These are phyloP conservation scores for Aspergillus texensis DNA, from an alignment of 2,329 filamentous ascomycete genomes.

Conservation along the genomic window DNA sequence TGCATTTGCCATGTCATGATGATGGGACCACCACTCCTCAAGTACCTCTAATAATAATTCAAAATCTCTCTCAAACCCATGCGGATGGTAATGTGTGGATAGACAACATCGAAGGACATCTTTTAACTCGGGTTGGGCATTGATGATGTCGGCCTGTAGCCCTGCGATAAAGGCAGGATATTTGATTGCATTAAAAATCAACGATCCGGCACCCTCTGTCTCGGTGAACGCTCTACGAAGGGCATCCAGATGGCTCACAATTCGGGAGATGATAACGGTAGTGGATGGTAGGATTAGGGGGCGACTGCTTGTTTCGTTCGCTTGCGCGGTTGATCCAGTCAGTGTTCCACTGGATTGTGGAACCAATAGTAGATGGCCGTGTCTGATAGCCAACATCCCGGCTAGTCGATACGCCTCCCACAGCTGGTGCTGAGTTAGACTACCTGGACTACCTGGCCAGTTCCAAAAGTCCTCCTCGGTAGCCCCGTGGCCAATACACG, in stretches of 20 bases:
- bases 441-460: constrained; percentile 30
- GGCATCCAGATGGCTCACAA: constrained; percentile 30
- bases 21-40: constrained; percentile 28
- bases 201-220: constrained; percentile 15
- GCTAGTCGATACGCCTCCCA: constrained; percentile 35
- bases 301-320: not conserved
- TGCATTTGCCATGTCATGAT: constrained; percentile 18
- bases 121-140: constrained; percentile 23
- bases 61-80: not conserved
- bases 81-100: not conserved
- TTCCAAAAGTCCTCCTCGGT: constrained; percentile 33
- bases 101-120: constrained; percentile 17
- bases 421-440: constrained; percentile 30
- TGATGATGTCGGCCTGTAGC: constrained; percentile 14
- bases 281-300: constrained; percentile 16
- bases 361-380: constrained; percentile 5
- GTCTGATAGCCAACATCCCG: constrained; percentile 28
- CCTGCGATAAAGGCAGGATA: constrained; percentile 30
- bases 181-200: constrained; percentile 29
- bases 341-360: not conserved
- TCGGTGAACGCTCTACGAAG: constrained; percentile 24
- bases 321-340: not conserved
- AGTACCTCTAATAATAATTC: constrained; percentile 18
- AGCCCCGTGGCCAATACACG: constrained; percentile 25
- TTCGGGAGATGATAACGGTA: constrained; percentile 22